These are phyloP conservation scores for Fusarium equiseti DNA, from an alignment of 2,329 filamentous ascomycete genomes.

Conservation along the genomic window DNA sequence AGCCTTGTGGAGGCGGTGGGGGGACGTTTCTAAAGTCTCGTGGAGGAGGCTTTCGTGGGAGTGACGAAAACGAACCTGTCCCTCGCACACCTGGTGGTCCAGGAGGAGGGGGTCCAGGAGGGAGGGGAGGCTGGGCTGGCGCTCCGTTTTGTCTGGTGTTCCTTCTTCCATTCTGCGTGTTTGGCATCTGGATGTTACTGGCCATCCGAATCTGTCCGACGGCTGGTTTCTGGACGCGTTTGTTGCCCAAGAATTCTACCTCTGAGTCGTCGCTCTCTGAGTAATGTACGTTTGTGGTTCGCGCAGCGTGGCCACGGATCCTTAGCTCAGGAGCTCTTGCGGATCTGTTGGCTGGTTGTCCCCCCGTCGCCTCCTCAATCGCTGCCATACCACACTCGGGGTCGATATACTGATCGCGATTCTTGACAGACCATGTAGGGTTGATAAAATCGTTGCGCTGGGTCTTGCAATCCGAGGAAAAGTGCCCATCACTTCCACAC, in stretches of 20 bases:
- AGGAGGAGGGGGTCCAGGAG: conserved; percentile 54
- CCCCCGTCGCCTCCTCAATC: conserved; percentile 51
- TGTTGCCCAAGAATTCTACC: conserved; percentile 57
- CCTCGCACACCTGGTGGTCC: conserved; percentile 44
- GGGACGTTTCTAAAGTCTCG: conserved; percentile 49
- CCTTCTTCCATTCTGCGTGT: conserved; percentile 32
- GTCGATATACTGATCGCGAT: conserved; percentile 64
- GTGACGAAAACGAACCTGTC: conserved; percentile 43
- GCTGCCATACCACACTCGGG: conserved; percentile 55
- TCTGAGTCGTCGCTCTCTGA: conserved; percentile 63
- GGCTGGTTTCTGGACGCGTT: conserved; percentile 49
- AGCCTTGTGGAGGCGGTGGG: conserved; percentile 43
- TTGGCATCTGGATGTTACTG: conserved; percentile 56
- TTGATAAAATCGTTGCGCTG: conserved; percentile 44
- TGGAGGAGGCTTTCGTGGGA: conserved; percentile 50
- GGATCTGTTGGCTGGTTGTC: conserved; percentile 41
- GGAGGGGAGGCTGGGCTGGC: conserved; percentile 53
- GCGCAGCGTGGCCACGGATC: conserved; percentile 52
- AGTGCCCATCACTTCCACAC: conserved; percentile 68
- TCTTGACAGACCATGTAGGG: conserved; percentile 66
- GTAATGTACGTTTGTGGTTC: conserved; percentile 57
- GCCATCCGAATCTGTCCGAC: conserved; percentile 56
- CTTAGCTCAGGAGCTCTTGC: conserved; percentile 48
- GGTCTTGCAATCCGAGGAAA: conserved; percentile 65
- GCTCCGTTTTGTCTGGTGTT: conserved; percentile 35